These are phyloP conservation scores for Lentinula lateritia DNA, from an alignment of 768 basidiomycete species.

Conservation along the genomic window DNA sequence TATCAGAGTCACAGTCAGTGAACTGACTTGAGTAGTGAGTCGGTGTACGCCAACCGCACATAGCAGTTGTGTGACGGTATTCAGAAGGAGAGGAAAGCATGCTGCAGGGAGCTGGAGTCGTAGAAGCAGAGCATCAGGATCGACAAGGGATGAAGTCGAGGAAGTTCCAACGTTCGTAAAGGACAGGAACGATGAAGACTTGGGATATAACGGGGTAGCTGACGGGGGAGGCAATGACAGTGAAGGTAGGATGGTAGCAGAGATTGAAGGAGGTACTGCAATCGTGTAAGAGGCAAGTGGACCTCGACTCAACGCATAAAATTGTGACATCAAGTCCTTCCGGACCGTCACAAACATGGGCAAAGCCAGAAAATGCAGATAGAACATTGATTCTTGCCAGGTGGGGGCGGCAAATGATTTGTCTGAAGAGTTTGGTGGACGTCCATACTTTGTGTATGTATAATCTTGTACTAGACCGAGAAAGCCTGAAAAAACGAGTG, in stretches of 20 bases:
- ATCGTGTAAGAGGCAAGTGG: slow-evolving; percentile 25
- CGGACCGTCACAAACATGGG: slow-evolving; percentile 70
- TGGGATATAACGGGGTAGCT: slow-evolving; percentile 2
- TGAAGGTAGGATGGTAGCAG: neutral
- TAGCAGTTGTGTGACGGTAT: slow-evolving; percentile 78
- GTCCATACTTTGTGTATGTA: slow-evolving; percentile 43
- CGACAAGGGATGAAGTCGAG: slow-evolving; percentile 13
- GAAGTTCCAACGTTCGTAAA: slow-evolving; percentile 20
- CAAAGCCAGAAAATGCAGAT: slow-evolving; percentile 75
- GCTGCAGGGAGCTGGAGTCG: slow-evolving; percentile 45
- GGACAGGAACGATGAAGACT: slow-evolving; percentile 7
- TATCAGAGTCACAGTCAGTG: slow-evolving; percentile 74
- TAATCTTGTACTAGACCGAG: slow-evolving; percentile 84
- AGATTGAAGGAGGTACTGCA: slow-evolving; percentile 10
- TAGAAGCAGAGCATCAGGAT: slow-evolving; percentile 18
- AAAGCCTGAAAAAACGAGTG: slow-evolving; percentile 74
- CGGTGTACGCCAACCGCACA: slow-evolving; percentile 87
- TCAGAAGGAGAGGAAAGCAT: slow-evolving; percentile 60
- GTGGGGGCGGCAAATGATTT: slow-evolving; percentile 19
- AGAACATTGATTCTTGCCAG: slow-evolving; percentile 94
- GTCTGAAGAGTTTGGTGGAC: slow-evolving; percentile 8
- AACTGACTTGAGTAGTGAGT: slow-evolving; percentile 69
- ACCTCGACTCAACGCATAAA: slow-evolving; percentile 34
- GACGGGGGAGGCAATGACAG: slow-evolving; percentile 8
- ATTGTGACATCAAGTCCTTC: slow-evolving; percentile 43